Evolutionary conservation across 2,329 filamentous ascomycete species (phyloP).

Genomic region (Phialophora verrucosa): DNA sequence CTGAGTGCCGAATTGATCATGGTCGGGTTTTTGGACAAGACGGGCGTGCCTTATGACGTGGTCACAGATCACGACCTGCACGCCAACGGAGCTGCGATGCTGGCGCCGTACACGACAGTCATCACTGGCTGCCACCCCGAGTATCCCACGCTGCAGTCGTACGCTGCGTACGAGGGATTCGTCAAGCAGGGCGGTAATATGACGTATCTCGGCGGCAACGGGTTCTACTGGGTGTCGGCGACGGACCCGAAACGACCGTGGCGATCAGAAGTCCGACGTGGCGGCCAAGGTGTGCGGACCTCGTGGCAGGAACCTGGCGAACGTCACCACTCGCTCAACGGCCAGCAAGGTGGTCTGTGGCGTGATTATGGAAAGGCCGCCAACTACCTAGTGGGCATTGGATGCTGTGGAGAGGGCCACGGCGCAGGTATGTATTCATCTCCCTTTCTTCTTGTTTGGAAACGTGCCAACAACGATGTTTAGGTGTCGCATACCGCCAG

Average conservation of each 20-base stretch:
- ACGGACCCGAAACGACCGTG: constrained; percentile 38
- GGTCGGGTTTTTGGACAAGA: constrained; percentile 45
- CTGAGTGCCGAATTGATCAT: constrained; percentile 47
- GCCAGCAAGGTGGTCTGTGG: constrained; percentile 46
- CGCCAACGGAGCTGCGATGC: constrained; percentile 32
- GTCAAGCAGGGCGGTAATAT: constrained; percentile 43
- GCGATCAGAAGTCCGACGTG: constrained; percentile 46
- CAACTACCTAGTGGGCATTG: constrained; percentile 45
- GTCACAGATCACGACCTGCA: constrained; percentile 49
- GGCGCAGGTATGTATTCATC: constrained; percentile 27
- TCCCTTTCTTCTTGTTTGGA: no score
- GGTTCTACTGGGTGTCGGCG: constrained; percentile 44
- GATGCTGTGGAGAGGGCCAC: constrained; percentile 43
- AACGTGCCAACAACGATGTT: no score
- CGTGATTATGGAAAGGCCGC: constrained; percentile 43
- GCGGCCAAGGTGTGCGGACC: constrained; percentile 45
- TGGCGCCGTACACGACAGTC: constrained; percentile 40
- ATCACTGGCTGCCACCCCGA: constrained; percentile 46
- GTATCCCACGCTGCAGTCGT: constrained; percentile 43
- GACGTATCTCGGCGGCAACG: constrained; percentile 49
- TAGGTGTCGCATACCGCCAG: constrained; percentile 40
- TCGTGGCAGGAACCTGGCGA: constrained; percentile 42
- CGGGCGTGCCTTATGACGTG: constrained; percentile 45
- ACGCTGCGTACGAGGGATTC: constrained; percentile 43
- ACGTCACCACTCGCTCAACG: constrained; percentile 37